Percentiles rank a stretch among this genome's conserved stretches.
Evolutionary conservation across 768 basidiomycete genomes (phyloP).

Genomic region (Lentinula detonsa): DNA sequence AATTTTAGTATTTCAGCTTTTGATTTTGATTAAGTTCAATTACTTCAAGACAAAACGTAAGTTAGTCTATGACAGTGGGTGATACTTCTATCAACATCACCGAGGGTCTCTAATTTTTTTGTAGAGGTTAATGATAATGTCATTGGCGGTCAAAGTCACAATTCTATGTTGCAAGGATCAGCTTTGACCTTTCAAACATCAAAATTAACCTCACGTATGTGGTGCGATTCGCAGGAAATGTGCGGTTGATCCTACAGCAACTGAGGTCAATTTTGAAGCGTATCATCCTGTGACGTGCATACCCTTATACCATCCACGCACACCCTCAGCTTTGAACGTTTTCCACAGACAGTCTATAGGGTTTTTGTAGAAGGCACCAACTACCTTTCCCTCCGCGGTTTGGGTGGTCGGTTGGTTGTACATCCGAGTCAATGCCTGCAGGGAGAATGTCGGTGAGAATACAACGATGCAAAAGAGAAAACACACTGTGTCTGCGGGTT

Average conservation of each 20-base stretch:
- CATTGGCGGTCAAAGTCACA: slow-evolving; percentile 86
- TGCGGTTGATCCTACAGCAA: slow-evolving; percentile 73
- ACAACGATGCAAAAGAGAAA: background rate
- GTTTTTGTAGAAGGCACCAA: slow-evolving; percentile 80
- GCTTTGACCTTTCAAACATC: background rate
- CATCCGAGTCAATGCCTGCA: slow-evolving; percentile 82
- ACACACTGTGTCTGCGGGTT: slow-evolving; percentile 82
- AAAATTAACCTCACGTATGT: slow-evolving; percentile 58
- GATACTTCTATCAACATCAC: background rate
- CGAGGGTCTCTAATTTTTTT: slow-evolving; percentile 31
- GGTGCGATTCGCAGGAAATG: slow-evolving; percentile 92
- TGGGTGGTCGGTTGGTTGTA: slow-evolving; percentile 89
- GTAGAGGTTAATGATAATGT: slow-evolving; percentile 67
- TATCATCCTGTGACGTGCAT: background rate
- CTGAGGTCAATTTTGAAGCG: background rate
- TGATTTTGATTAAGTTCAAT: no score
- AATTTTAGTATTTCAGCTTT: no score
- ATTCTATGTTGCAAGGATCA: slow-evolving; percentile 42
- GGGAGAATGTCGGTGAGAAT: slow-evolving; percentile 2
- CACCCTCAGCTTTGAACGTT: slow-evolving; percentile 85
- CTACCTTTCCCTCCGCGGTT: slow-evolving; percentile 62
- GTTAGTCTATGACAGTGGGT: no score
- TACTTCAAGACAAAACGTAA: no score
- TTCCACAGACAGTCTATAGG: slow-evolving; percentile 97
- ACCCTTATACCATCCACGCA: slow-evolving; percentile 97